A percentile compares a stretch with the other conserved stretches of the same genome.
phyloP scores from a whole-genome alignment of 805 yeast species.

The Candida coleopterorum region DNA sequence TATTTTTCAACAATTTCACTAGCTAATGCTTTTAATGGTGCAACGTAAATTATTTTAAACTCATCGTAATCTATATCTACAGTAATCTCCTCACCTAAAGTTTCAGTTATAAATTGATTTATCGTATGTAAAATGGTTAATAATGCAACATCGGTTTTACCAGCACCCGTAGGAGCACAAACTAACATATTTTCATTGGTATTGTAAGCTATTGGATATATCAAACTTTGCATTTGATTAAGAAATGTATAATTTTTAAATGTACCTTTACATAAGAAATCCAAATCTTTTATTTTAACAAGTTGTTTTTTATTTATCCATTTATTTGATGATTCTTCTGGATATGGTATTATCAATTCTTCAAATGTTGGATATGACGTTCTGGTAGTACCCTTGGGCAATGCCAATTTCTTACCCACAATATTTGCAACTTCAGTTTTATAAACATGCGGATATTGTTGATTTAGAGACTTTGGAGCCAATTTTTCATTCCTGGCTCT shows the following conservation, averaged over 20 bases:
- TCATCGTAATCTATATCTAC: conserved; percentile 72
- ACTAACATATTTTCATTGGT: conserved; percentile 93
- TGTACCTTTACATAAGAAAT: conserved; percentile 76
- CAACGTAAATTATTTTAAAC: conserved; percentile 86
- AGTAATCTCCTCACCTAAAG: conserved; percentile 43
- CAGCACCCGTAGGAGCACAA: conserved; percentile 98
- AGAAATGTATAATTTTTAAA: conserved; percentile 73
- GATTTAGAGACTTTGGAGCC: conserved; percentile 40
- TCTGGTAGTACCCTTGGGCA: conserved; percentile 80
- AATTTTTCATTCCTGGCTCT: conserved; percentile 46
- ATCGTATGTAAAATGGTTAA: conserved; percentile 76
- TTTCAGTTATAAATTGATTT: conserved; percentile 59
- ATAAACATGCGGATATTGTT: conserved; percentile 83
- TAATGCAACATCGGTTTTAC: conserved; percentile 92
- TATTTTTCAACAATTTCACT: conserved; percentile 95
- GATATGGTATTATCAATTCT: conserved; percentile 78
- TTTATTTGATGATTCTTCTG: conserved; percentile 44
- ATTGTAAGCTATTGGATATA: conserved; percentile 86
- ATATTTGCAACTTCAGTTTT: conserved; percentile 66
- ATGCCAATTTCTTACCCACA: conserved; percentile 71
- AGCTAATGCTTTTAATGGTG: conserved; percentile 93
- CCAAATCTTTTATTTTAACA: conserved; percentile 59
- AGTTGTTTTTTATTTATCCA: conserved; percentile 44
- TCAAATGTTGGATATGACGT: conserved; percentile 61
- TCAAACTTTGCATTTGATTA: conserved; percentile 86